These are phyloP conservation scores for Vigna hirtella DNA, from an alignment of 306 rosid species.

Conservation along the genomic window DNA sequence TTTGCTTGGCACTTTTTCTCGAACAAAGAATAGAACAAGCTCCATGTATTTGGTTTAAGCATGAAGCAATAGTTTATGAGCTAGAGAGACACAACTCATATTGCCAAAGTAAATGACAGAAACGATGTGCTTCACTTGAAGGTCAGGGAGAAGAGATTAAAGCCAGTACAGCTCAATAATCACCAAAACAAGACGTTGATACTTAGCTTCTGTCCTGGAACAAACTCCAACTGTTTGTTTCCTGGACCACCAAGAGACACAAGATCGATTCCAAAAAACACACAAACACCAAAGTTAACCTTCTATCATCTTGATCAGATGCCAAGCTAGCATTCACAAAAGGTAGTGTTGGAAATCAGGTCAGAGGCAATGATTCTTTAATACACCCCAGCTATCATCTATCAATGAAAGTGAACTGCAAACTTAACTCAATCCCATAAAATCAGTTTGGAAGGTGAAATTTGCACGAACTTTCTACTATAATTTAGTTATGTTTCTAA, in stretches of 20 bases:
- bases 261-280: not conserved
- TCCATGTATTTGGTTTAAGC: not conserved
- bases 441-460: no score
- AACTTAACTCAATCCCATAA: no score
- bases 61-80: not conserved
- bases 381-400: no score
- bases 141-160: not conserved
- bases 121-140: not conserved
- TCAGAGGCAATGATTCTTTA: no score
- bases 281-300: not conserved
- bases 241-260: not conserved
- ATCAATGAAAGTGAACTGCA: no score
- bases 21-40: not conserved
- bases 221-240: not conserved
- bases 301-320: not conserved
- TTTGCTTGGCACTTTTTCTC: not conserved
- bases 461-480: no score
- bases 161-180: not conserved
- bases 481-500: no score
- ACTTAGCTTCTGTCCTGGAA: not conserved
- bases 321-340: not conserved
- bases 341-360: no score
- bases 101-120: not conserved
- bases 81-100: not conserved
- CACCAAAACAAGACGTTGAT: no score